Evolutionary conservation across 495 filamentous ascomycete species (phyloP), one percentile per base, ranked within the genome.

Genomic region (Podospora didyma): DNA sequence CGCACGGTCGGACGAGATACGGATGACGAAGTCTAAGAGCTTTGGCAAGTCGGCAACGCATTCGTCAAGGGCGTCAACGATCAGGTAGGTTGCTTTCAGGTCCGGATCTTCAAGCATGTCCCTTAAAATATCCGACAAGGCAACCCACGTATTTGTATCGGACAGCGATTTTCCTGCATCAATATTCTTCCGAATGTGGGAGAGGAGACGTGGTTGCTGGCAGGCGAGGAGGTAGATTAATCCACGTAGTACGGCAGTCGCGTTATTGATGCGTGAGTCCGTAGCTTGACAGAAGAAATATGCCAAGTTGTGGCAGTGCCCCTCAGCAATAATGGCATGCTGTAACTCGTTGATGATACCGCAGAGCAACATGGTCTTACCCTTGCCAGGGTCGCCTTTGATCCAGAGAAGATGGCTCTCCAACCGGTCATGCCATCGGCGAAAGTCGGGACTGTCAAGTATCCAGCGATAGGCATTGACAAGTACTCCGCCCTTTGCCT

Each of bases 311-410:
- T 45, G 23, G 22, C 47, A 49, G 22, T 49, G 47, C 24, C 37
- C 54, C 10, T 17, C 21, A 17, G 37, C 22, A 24, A 24, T 53
- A 5, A 42, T 28, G 12, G 22, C 6, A 11, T 31, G 17, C 2
- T 52, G 58, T 14, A 77, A 56, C 19, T 74, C 53, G 35, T 73
- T 54, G 44, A 77, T 72, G 46, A 77, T 66, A 24, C 71, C 72
- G 21, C 64, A 71, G 34, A 79, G 42, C 1, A 79, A 69, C 77
- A 80, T 80, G n/a, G 75, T 78, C 63, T 79, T 79, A 10, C 76
- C 75, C 49, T 68, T 79, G n/a, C 74, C 73, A 28, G 70, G 67
- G 24, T 64, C 70, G 10, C 77, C 56, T 5, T 77, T 66, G 55
- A 79, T 75, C 49, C 64, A 67, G 57, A 75, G 57, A 59, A 74